A percentile compares a stretch with the other conserved stretches of the same genome.
Evolutionary conservation across 2,329 filamentous ascomycete genomes (phyloP).

Genomic region (Dothistroma pini): DNA sequence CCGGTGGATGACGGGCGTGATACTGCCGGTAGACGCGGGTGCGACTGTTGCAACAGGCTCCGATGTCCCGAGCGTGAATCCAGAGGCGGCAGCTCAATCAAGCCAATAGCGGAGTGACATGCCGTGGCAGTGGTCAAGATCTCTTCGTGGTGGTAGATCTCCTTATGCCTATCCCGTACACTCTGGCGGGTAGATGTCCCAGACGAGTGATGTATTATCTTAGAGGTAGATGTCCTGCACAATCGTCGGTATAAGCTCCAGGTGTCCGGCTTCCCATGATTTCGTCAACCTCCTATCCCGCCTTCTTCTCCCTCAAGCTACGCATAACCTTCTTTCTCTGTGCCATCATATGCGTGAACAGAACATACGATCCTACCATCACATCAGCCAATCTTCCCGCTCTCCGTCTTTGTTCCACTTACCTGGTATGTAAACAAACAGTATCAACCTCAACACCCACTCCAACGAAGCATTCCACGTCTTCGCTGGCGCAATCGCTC

Average conservation of each 20-base stretch:
- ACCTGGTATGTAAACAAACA: slow-evolving; percentile 79
- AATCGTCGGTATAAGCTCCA: not conserved
- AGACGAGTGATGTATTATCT: not conserved
- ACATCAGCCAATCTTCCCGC: slow-evolving; percentile 6
- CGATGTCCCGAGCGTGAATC: slow-evolving; percentile 34
- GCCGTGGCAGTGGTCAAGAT: not conserved
- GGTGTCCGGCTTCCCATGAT: not conserved
- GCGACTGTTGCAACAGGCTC: slow-evolving; percentile 44
- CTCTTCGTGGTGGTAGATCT: not conserved
- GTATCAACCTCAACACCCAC: slow-evolving; percentile 59
- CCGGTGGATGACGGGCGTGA: slow-evolving; percentile 45
- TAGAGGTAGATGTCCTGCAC: not conserved
- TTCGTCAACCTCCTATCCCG: not conserved
- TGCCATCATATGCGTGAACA: slow-evolving; percentile 93
- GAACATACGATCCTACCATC: slow-evolving; percentile 65
- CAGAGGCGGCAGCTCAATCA: not conserved
- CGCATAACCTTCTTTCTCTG: slow-evolving; percentile 79
- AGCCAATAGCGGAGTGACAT: not conserved
- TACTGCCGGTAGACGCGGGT: slow-evolving; percentile 49
- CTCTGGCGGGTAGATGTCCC: not conserved
- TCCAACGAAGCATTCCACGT: slow-evolving; percentile 51
- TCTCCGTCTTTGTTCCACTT: slow-evolving; percentile 37
- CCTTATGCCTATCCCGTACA: not conserved
- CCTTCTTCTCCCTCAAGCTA: slow-evolving; percentile 51
- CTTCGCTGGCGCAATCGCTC: slow-evolving; percentile 58